Evolutionary conservation across 768 basidiomycete species (phyloP).

Genomic region (Ramaria rubella): DNA sequence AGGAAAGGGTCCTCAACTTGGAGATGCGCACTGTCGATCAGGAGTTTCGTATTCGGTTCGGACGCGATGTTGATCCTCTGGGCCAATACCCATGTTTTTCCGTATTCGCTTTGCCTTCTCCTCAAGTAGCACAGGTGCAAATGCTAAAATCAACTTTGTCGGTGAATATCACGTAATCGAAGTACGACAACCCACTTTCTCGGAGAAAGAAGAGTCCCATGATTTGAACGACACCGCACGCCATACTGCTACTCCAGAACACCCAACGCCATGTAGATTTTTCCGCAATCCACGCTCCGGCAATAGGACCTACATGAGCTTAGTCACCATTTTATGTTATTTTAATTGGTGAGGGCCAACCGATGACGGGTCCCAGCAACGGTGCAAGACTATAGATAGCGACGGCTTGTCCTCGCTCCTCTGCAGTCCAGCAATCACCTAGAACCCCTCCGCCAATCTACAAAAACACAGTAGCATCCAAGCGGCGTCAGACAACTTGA

Average conservation of each 20-base stretch:
- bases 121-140: slow-evolving; percentile 29
- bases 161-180: not conserved
- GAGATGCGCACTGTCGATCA: slow-evolving; percentile 37
- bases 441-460: slow-evolving; percentile 55
- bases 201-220: slow-evolving; percentile 49
- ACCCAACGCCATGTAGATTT: slow-evolving; percentile 69
- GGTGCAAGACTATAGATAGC: slow-evolving; percentile 41
- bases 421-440: slow-evolving; percentile 18
- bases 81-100: slow-evolving; percentile 42
- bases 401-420: slow-evolving; percentile 10
- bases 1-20: not conserved
- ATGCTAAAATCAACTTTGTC: slow-evolving; percentile 17
- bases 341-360: slow-evolving; percentile 15
- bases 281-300: slow-evolving; percentile 37
- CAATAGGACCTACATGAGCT: slow-evolving; percentile 23
- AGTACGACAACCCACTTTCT: slow-evolving; percentile 45
- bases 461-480: not conserved
- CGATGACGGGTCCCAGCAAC: slow-evolving; percentile 57
- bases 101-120: slow-evolving; percentile 44
- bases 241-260: slow-evolving; percentile 63
- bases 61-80: slow-evolving; percentile 30
- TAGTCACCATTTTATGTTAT: slow-evolving; percentile 47
- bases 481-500: too few species aligned
- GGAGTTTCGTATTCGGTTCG: slow-evolving; percentile 43
- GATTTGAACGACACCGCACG: slow-evolving; percentile 47